Conservation (phyloP, 768 basidiomycete species). For the Tulasnella sp. region DNA sequence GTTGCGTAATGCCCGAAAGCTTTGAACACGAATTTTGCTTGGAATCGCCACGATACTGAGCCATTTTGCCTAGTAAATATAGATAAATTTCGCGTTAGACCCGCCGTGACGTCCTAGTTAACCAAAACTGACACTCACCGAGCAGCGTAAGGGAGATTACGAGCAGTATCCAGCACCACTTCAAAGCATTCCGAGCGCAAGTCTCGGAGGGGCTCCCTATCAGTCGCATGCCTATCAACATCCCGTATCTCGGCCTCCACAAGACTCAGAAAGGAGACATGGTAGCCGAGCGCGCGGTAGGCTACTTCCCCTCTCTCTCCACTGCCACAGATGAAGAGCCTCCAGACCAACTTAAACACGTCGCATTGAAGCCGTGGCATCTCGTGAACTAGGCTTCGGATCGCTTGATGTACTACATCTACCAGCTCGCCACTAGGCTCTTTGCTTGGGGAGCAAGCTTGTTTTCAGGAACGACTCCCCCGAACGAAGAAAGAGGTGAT, state of each 20-base stretch:
- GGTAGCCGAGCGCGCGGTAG: neutral
- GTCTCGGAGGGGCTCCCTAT: neutral
- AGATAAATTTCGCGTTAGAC: neutral
- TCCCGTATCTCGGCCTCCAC: neutral
- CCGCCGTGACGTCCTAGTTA: too few relatives aligned
- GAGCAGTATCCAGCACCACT: neutral
- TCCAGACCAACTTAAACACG: neutral
- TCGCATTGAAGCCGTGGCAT: neutral
- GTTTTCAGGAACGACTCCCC: too few relatives aligned
- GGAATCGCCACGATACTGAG: neutral
- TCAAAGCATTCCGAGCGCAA: neutral
- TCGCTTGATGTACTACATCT: neutral
- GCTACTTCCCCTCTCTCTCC: neutral
- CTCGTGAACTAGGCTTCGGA: neutral
- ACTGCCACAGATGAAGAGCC: neutral
- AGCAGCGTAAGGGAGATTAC: neutral
- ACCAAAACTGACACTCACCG: too few relatives aligned
- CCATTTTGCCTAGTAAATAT: neutral
- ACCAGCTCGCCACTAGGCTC: neutral
- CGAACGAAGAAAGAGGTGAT: neutral
- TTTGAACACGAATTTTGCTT: neutral
- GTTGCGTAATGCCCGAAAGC: neutral
- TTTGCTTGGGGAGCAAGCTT: too few relatives aligned
- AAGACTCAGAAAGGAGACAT: neutral
- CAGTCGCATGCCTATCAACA: neutral